Conservation (phyloP, 2,329 filamentous ascomycete species). For the Ophiostoma ips region DNA sequence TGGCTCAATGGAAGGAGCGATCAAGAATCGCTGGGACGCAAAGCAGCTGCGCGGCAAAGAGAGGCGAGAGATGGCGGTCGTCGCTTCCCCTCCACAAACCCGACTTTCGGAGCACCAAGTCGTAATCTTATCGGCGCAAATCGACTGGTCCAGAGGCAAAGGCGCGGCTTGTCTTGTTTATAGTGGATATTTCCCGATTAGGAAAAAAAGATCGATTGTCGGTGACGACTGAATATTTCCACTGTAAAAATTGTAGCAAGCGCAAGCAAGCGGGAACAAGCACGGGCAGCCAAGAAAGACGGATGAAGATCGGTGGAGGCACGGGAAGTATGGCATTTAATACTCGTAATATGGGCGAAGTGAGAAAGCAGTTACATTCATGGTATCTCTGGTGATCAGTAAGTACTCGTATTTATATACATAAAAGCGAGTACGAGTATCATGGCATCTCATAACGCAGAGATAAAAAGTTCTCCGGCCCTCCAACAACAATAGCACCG, state of each 20-base stretch:
- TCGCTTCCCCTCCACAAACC: neutral
- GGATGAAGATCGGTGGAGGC: neutral
- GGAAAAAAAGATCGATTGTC: conserved; percentile 6
- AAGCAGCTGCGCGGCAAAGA: neutral
- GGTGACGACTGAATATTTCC: neutral
- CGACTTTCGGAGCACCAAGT: neutral
- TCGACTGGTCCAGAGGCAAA: neutral
- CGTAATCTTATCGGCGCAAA: neutral
- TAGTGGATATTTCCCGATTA: conserved; percentile 7
- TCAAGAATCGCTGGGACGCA: neutral
- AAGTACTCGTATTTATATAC: too few species aligned
- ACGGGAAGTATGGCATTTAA: neutral
- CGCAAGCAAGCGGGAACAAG: neutral
- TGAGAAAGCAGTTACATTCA: neutral
- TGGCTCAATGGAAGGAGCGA: neutral
- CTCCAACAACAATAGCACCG: conserved; percentile 3
- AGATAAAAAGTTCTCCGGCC: conserved; percentile 2
- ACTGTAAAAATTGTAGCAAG: neutral
- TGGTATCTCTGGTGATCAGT: too few species aligned
- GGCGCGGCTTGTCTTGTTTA: neutral
- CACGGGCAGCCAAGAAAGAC: neutral
- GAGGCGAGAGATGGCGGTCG: neutral
- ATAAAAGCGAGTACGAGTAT: too few species aligned
- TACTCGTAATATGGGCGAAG: too few species aligned
- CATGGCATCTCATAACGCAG: too few species aligned